Evolutionary conservation across 768 basidiomycete species (phyloP), one percentile per base, ranked within the genome.

Genomic region (Macrolepiota fuliginosa): DNA sequence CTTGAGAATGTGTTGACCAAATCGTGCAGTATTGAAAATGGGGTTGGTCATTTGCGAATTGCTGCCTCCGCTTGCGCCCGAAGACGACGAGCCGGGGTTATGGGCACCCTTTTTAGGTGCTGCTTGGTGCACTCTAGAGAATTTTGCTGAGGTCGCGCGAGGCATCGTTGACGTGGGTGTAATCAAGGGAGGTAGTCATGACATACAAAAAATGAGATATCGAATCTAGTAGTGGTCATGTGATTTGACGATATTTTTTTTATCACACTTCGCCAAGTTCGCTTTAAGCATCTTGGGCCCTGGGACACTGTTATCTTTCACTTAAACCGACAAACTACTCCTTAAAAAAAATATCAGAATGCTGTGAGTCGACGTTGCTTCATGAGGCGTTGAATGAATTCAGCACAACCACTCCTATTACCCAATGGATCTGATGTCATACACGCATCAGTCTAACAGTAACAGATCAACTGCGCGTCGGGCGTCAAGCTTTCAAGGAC

Each of bases 1-100:
- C 76, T 96, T 98, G 63, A 98, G 82, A 66, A 99, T 98, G 77
- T 99, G 96, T 73, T 98, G 96, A 22, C 97, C 96, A 67, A 97
- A 98, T 66, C 92, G 83, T 70, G 92, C 91, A 2, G 95, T 97
- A 70, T 97, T 96, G 81, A 94, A 95, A 62, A 95, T 89, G 0
- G 94, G 94, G 69, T 94, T 94, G n/a, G 86, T 84, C 65, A 76
- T 78, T 40, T 50, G 55, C 0, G 83, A 81, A 57, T 78, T 77
- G 3, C 80, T 78, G 15, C 58, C 29, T 25, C 56, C 56, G 19
- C 29, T 47, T 36, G 42, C 32, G 32, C 45, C 42, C 35, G 56
- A 47, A 9, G 59, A 54, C 12, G 53, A 54, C 10, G 36, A 54
- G 1, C 13, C 46, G 17, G 63, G 54, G 22, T 74, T 77, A 3